Percentiles rank a stretch among this genome's conserved stretches.
Conservation (phyloP, 78 protist genomes). For the Polysphondylium violaceum region DNA sequence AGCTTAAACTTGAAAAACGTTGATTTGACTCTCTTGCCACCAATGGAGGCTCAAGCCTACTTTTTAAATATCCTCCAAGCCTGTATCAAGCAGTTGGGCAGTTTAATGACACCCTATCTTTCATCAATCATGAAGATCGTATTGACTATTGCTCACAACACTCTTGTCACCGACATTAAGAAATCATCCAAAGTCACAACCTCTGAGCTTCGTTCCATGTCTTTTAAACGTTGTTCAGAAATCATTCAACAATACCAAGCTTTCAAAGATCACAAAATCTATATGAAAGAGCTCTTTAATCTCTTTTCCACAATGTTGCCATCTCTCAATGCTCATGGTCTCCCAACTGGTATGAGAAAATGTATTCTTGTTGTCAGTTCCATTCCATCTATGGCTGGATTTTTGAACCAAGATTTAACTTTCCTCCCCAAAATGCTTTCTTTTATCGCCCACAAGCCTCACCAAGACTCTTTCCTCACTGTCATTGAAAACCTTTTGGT, state of each 20-base stretch:
- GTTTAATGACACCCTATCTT: neutral
- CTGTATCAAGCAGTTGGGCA: conserved; percentile 35
- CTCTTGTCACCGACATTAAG: neutral
- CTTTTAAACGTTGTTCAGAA: conserved; percentile 15
- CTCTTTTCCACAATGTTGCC: conserved; percentile 3
- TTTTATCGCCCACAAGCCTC: conserved; percentile 33
- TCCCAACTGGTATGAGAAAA: conserved; percentile 49
- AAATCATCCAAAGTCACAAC: neutral
- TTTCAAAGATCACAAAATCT: conserved; percentile 5
- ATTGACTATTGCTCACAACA: neutral
- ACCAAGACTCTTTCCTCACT: conserved; percentile 22
- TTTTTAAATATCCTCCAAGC: conserved; percentile 61
- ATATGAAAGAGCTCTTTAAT: conserved; percentile 1
- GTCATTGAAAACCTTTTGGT: conserved; percentile 56
- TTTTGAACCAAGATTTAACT: conserved; percentile 11
- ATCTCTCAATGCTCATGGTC: conserved; percentile 9
- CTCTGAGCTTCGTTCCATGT: conserved; percentile 20
- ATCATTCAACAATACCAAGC: conserved; percentile 19
- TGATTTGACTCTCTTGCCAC: conserved; percentile 29
- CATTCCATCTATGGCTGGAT: neutral
- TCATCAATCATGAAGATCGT: conserved; percentile 13
- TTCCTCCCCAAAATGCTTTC: conserved; percentile 36
- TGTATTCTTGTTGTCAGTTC: neutral
- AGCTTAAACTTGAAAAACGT: no score
- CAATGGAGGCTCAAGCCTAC: conserved; percentile 14